Percentiles rank a stretch among this genome's conserved stretches.
Conservation (phyloP, 2,329 filamentous ascomycete species). For the Acrocalymma vagum region DNA sequence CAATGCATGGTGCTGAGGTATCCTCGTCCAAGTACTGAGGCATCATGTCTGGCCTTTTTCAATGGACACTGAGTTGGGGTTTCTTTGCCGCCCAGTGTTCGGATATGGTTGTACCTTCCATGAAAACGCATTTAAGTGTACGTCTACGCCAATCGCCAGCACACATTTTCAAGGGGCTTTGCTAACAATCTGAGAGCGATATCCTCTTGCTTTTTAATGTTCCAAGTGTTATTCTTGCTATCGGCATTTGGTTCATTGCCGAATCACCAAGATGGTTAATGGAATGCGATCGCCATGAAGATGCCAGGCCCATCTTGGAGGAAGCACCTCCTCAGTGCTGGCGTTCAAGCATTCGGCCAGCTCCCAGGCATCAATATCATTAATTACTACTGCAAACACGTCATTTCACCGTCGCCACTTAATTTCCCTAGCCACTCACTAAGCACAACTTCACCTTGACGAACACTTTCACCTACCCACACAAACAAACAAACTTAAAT, state of each 20-base stretch:
- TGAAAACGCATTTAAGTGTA: constrained; percentile 28
- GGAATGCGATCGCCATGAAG: constrained; percentile 61
- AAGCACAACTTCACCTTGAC: too few relatives aligned
- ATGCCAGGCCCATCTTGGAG: too few relatives aligned
- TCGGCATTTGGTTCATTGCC: constrained; percentile 61
- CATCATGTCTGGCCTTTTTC: constrained; percentile 68
- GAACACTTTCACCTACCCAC: too few relatives aligned
- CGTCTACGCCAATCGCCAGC: constrained; percentile 9
- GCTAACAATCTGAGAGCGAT: constrained; percentile 33
- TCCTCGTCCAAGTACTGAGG: constrained; percentile 47
- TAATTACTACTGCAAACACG: too few relatives aligned
- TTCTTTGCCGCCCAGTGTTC: constrained; percentile 49
- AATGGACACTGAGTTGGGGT: constrained; percentile 50
- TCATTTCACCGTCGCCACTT: too few relatives aligned
- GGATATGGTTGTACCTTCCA: constrained; percentile 46
- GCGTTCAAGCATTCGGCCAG: too few relatives aligned
- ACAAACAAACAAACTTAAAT: too few relatives aligned
- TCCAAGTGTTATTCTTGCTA: constrained; percentile 52
- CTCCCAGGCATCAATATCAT: too few relatives aligned
- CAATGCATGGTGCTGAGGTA: constrained; percentile 38
- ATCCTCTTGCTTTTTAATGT: constrained; percentile 54
- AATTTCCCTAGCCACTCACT: too few relatives aligned
- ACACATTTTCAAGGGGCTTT: too few relatives aligned
- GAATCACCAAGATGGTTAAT: constrained; percentile 70
- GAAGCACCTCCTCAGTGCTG: too few relatives aligned